phyloP scores from a whole-genome alignment of 345 rosid genomes.

The Acer saccharum region DNA sequence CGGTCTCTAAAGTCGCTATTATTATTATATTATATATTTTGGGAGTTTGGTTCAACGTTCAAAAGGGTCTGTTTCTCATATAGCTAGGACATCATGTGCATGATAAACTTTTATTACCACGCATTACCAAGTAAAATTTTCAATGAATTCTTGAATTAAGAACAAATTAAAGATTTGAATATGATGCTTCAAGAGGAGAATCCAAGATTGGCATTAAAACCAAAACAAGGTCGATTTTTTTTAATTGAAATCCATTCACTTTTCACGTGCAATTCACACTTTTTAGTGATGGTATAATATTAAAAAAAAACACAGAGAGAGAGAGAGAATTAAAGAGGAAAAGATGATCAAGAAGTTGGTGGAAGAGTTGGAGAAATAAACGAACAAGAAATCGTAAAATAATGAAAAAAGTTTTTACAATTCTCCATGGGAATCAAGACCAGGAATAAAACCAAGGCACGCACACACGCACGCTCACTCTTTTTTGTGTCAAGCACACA shows the following conservation, averaged over 20 bases:
- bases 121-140: background rate
- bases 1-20: too few relatives aligned
- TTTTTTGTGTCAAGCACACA: background rate
- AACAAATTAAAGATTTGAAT: background rate
- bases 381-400: conserved; percentile 3
- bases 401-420: background rate
- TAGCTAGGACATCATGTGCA: background rate
- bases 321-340: background rate
- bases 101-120: background rate
- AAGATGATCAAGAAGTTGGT: conserved; percentile 1
- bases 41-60: background rate
- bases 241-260: background rate
- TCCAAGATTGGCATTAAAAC: conserved; percentile 10
- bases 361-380: conserved; percentile 10
- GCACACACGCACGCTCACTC: background rate
- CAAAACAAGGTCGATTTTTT: background rate
- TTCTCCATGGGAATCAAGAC: background rate
- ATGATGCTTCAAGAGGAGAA: conserved; percentile 11
- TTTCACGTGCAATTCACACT: conserved; percentile 18
- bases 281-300: background rate
- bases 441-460: conserved; percentile 5
- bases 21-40: too few relatives aligned
- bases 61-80: background rate
- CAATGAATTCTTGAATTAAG: too few relatives aligned
- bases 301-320: background rate